Percentiles rank a stretch among this genome's conserved stretches.
phyloP scores from a whole-genome alignment of 345 rosid species.

The Salix exigua region DNA sequence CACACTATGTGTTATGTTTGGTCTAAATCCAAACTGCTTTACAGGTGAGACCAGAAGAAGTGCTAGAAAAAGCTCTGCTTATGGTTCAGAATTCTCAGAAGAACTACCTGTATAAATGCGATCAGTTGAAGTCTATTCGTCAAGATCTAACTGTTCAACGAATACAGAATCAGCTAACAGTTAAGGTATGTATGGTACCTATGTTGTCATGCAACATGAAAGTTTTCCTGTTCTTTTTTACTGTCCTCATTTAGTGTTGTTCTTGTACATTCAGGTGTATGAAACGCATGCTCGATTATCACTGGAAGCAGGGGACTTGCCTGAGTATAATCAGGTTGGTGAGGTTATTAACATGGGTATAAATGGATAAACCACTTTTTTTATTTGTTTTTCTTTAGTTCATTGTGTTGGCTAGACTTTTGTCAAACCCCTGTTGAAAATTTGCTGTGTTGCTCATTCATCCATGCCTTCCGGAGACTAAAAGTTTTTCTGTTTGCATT shows the following conservation, averaged over 20 bases:
- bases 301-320: constrained; percentile 85
- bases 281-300: constrained; percentile 98
- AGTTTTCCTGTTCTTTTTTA: not conserved
- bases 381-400: not conserved
- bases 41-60: constrained; percentile 98
- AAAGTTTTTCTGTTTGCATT: not conserved
- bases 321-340: constrained; percentile 95
- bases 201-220: not conserved
- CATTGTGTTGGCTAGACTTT: not conserved
- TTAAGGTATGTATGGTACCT: constrained; percentile 49
- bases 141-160: constrained; percentile 97
- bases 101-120: constrained; percentile 93
- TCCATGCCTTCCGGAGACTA: not conserved
- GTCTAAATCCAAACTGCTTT: constrained; percentile 7
- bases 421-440: not conserved
- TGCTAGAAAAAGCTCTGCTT: constrained; percentile 77
- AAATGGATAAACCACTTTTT: too few relatives aligned
- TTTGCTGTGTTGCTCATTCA: not conserved
- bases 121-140: constrained; percentile 96
- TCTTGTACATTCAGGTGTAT: constrained; percentile 62
- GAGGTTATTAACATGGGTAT: not conserved
- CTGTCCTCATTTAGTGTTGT: not conserved
- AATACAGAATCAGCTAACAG: constrained; percentile 78
- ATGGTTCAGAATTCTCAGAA: constrained; percentile 85
- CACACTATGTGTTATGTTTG: constrained; percentile 4